Conservation (phyloP, 441 rosid genomes). For the Erodium moschatum region DNA sequence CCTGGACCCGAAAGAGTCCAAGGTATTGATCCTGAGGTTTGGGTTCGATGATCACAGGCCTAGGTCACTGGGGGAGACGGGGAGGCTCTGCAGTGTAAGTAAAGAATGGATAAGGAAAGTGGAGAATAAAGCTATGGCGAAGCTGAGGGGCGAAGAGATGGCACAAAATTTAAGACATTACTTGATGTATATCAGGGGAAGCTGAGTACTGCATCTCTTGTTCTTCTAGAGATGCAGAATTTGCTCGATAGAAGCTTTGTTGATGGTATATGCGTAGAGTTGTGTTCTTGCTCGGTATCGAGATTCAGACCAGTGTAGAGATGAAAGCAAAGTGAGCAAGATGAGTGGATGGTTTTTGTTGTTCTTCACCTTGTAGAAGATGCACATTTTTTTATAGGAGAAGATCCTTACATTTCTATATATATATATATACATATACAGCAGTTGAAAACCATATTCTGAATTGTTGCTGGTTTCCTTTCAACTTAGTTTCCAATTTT, state of each 20-base stretch:
- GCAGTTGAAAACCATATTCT: too few relatives aligned
- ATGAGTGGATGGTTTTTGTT: not conserved
- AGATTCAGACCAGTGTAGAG: too few relatives aligned
- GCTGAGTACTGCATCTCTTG: not conserved
- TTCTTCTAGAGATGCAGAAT: not conserved
- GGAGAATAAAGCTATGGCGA: slow-evolving; percentile 52
- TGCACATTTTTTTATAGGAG: not conserved
- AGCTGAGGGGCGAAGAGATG: slow-evolving; percentile 40
- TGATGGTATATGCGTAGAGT: not conserved
- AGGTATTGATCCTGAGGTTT: slow-evolving; percentile 50
- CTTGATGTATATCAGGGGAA: slow-evolving; percentile 20
- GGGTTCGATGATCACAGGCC: slow-evolving; percentile 49
- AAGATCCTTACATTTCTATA: not conserved
- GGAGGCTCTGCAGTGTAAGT: slow-evolving; percentile 53
- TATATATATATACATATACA: too few relatives aligned
- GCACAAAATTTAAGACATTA: slow-evolving; percentile 39
- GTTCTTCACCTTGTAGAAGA: not conserved
- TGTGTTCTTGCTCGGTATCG: not conserved
- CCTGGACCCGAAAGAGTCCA: slow-evolving; percentile 58
- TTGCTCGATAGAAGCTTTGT: not conserved
- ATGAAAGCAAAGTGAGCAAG: too few relatives aligned
- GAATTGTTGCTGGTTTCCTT: too few relatives aligned
- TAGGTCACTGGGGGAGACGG: slow-evolving; percentile 68
- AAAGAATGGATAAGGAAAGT: slow-evolving; percentile 79
- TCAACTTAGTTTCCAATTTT: too few relatives aligned